These are phyloP conservation scores for Thermoascus crustaceus DNA, from an alignment of 2,329 filamentous ascomycete species.

Conservation along the genomic window DNA sequence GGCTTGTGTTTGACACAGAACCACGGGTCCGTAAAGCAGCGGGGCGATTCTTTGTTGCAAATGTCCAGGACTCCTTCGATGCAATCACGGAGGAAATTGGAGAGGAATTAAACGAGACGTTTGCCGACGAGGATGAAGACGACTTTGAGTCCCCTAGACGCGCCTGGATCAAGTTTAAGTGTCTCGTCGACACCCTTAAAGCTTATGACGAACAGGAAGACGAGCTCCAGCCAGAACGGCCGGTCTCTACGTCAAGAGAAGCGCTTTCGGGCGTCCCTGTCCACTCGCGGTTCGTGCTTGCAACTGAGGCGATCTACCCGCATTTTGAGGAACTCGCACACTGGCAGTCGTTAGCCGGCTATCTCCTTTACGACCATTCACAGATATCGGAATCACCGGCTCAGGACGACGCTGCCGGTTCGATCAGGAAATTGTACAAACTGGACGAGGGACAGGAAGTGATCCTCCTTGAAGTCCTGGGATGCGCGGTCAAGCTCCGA, in stretches of 20 bases:
- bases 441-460: slow-evolving; percentile 70
- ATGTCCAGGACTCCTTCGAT: slow-evolving; percentile 73
- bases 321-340: slow-evolving; percentile 70
- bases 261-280: slow-evolving; percentile 53
- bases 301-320: slow-evolving; percentile 77
- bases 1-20: slow-evolving; percentile 83
- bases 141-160: slow-evolving; percentile 67
- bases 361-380: slow-evolving; percentile 87
- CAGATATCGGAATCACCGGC: slow-evolving; percentile 47
- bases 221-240: slow-evolving; percentile 20
- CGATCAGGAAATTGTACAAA: slow-evolving; percentile 64
- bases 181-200: slow-evolving; percentile 72
- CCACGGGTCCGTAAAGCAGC: slow-evolving; percentile 78
- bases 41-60: slow-evolving; percentile 81
- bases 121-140: slow-evolving; percentile 62
- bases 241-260: slow-evolving; percentile 17
- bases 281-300: slow-evolving; percentile 77
- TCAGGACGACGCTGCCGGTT: slow-evolving; percentile 51
- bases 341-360: slow-evolving; percentile 84
- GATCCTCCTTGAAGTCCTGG: slow-evolving; percentile 78
- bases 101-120: slow-evolving; percentile 67
- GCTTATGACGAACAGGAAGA: slow-evolving; percentile 64
- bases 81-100: slow-evolving; percentile 75
- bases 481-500: slow-evolving; percentile 68
- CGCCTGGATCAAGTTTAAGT: slow-evolving; percentile 89